phyloP scores from a whole-genome alignment of 148 eudicot species.

The Nyssa sinensis region DNA sequence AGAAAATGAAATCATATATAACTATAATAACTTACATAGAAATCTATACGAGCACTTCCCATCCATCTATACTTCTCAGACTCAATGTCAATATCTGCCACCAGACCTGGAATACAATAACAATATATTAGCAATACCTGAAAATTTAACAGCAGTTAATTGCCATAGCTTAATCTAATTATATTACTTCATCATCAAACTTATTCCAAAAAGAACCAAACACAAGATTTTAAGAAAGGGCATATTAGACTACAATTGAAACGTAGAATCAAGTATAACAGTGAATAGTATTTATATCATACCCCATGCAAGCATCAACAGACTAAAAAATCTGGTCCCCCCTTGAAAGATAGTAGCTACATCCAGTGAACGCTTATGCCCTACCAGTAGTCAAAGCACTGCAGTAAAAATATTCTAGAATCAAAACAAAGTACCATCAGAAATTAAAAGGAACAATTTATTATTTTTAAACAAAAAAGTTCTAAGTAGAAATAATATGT shows the following conservation, averaged over 20 bases:
- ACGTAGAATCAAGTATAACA: conserved; percentile 5
- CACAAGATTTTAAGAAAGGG: not conserved
- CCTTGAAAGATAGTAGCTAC: conserved; percentile 85
- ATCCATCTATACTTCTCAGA: conserved; percentile 97
- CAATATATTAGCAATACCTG: not conserved
- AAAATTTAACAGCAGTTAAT: not conserved
- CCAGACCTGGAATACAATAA: conserved; percentile 54
- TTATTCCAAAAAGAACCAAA: not conserved
- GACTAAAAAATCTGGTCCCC: conserved; percentile 66
- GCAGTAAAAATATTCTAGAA: conserved; percentile 6
- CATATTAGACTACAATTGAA: conserved; percentile 2
- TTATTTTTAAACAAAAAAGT: not conserved
- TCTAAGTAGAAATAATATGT: not conserved
- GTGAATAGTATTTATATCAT: conserved; percentile 12
- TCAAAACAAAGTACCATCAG: conserved; percentile 15
- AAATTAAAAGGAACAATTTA: not conserved
- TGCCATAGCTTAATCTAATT: no score
- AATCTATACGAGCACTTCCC: conserved; percentile 88
- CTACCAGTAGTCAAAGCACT: conserved; percentile 35
- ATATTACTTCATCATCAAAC: not conserved
- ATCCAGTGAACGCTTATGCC: conserved; percentile 73
- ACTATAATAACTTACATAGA: conserved; percentile 75
- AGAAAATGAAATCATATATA: not conserved
- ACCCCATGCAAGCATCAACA: conserved; percentile 99
- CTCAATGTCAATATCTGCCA: conserved; percentile 94